These are phyloP conservation scores for Aspergillus biplanus DNA, from an alignment of 495 filamentous ascomycete species.

Conservation along the genomic window DNA sequence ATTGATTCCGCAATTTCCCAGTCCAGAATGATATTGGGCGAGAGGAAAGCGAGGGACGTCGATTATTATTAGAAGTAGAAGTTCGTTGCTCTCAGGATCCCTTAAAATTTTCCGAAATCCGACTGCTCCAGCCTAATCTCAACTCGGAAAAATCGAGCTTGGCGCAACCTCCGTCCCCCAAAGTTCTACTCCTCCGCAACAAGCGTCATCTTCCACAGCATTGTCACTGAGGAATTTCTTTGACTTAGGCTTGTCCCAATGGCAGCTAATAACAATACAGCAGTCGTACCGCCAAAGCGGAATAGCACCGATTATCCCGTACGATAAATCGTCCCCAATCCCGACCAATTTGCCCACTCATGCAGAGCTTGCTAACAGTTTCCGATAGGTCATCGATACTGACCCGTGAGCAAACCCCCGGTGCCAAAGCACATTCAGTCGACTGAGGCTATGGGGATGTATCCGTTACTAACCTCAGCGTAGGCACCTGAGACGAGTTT, in stretches of 20 bases:
- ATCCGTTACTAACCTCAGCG: conserved; percentile 27
- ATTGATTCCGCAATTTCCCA: no score
- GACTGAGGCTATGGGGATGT: not conserved
- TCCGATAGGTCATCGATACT: conserved; percentile 85
- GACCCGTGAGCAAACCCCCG: conserved; percentile 75
- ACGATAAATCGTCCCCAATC: conserved; percentile 33
- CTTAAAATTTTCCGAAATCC: not conserved
- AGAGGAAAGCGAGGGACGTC: not conserved
- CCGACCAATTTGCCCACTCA: conserved; percentile 16
- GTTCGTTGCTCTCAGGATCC: no score
- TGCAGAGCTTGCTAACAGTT: conserved; percentile 32
- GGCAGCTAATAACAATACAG: conserved; percentile 60
- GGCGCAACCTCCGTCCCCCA: conserved; percentile 30
- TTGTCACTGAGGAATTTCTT: conserved; percentile 13
- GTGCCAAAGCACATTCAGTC: not conserved
- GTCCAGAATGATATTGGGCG: no score
- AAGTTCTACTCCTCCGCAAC: conserved; percentile 28
- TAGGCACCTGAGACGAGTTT: conserved; percentile 88
- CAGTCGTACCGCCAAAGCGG: conserved; percentile 74
- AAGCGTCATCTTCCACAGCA: conserved; percentile 17
- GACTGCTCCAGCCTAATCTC: conserved; percentile 31
- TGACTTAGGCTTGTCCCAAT: conserved; percentile 43
- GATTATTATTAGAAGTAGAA: not conserved
- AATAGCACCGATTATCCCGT: conserved; percentile 80
- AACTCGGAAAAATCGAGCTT: conserved; percentile 28